Evolutionary conservation across 345 rosid species (phyloP).

Genomic region (Eucalyptus globulus): DNA sequence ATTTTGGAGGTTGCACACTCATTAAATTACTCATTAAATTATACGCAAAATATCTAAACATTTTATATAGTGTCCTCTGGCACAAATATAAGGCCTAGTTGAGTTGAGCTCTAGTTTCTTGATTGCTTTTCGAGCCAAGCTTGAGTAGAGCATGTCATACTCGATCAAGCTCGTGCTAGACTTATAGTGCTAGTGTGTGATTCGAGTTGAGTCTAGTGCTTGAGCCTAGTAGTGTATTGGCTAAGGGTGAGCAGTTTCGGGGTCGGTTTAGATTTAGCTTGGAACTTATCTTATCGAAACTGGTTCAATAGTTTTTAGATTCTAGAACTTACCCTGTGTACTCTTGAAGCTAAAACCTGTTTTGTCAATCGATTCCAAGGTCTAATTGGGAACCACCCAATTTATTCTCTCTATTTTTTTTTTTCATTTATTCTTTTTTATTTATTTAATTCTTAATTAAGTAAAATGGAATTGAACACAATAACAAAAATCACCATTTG

Average conservation of each 20-base stretch:
- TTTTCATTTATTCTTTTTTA: too few species aligned
- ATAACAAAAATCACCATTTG: too few species aligned
- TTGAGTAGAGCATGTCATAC: not conserved
- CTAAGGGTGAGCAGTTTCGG: not conserved
- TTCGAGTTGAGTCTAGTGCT: not conserved
- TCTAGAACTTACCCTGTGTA: not conserved
- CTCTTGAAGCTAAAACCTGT: not conserved
- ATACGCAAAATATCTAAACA: not conserved
- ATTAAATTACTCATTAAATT: not conserved
- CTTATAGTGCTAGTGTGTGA: not conserved
- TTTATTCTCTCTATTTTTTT: too few species aligned
- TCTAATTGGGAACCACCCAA: not conserved
- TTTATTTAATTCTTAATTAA: too few species aligned
- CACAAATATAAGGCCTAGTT: too few species aligned
- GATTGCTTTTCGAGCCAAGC: not conserved
- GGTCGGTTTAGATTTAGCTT: not conserved
- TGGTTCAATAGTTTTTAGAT: fast-evolving
- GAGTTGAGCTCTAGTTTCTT: not conserved
- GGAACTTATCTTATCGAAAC: not conserved
- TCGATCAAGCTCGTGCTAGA: not conserved
- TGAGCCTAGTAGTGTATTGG: not conserved
- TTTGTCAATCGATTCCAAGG: not conserved
- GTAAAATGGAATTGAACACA: not conserved
- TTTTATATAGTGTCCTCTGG: not conserved
- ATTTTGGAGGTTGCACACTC: not conserved